A percentile compares a stretch with the other conserved stretches of the same genome.
phyloP scores from a whole-genome alignment of 805 yeast species.

The Jamesozyma jinghongensis region DNA sequence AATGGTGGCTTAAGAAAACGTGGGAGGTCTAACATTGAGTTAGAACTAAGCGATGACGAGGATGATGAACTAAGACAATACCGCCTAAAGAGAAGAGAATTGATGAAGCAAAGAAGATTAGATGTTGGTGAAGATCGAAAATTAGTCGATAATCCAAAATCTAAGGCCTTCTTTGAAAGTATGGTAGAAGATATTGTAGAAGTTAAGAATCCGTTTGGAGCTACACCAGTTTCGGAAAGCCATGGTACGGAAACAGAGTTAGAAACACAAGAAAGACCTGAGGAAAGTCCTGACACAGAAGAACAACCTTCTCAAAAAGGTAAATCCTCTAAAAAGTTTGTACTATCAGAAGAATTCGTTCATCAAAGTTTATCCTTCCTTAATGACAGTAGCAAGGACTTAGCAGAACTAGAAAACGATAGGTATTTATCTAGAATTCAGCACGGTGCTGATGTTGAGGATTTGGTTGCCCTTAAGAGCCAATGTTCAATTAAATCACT shows the following conservation, averaged over 20 bases:
- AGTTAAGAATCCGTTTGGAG: constrained; percentile 27
- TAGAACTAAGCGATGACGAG: constrained; percentile 69
- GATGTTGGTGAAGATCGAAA: constrained; percentile 35
- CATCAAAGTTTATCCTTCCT: constrained; percentile 49
- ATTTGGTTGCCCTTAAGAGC: constrained; percentile 39
- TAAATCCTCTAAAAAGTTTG: constrained; percentile 27
- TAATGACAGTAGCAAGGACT: constrained; percentile 24
- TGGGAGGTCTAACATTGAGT: constrained; percentile 44
- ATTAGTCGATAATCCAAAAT: constrained; percentile 43
- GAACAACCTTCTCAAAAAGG: constrained; percentile 14
- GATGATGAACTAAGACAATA: constrained; percentile 36
- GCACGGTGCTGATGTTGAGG: constrained; percentile 32
- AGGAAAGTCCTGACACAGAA: constrained; percentile 13
- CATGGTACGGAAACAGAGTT: constrained; percentile 1
- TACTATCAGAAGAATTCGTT: constrained; percentile 47
- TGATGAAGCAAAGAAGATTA: constrained; percentile 41
- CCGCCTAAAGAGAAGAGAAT: constrained; percentile 36
- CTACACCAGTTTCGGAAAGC: constrained; percentile 19
- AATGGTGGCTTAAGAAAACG: constrained; percentile 60
- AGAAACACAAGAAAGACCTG: constrained; percentile 13
- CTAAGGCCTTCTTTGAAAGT: constrained; percentile 59
- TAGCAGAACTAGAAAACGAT: constrained; percentile 28
- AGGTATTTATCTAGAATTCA: constrained; percentile 20
- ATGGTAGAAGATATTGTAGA: constrained; percentile 42
- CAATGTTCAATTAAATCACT: constrained; percentile 31